Percentiles rank a stretch among this genome's conserved stretches.
These are phyloP conservation scores for Globisporangium lucens DNA, from an alignment of 352 stramenopile species.

Conservation along the genomic window DNA sequence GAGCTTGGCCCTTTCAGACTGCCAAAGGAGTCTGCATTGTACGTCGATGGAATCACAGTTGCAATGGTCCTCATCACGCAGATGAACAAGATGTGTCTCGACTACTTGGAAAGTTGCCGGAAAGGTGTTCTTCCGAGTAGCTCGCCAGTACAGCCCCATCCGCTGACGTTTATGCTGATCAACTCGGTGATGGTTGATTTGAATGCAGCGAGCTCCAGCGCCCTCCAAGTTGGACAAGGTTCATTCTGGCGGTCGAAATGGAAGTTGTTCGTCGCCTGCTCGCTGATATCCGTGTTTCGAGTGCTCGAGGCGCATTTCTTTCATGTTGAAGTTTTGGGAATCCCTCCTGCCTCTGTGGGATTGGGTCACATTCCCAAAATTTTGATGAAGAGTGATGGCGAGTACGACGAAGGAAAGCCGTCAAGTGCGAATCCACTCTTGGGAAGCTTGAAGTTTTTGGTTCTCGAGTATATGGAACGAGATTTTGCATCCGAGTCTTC, in stretches of 20 bases:
- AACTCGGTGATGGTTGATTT: conserved; percentile 78
- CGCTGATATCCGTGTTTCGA: conserved; percentile 60
- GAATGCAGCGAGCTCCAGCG: conserved; percentile 16
- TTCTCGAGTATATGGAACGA: conserved; percentile 47
- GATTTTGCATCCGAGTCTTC: conserved; percentile 16
- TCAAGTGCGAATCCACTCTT: conserved; percentile 57
- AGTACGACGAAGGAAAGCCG: conserved; percentile 17
- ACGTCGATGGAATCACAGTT: conserved; percentile 52
- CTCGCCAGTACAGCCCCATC: conserved; percentile 71
- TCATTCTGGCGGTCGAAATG: conserved; percentile 39
- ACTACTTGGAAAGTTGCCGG: conserved; percentile 72
- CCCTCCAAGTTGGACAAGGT: conserved; percentile 21
- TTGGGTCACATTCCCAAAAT: conserved; percentile 58
- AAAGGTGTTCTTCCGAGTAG: conserved; percentile 61
- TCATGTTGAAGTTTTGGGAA: conserved; percentile 76
- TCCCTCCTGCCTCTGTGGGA: conserved; percentile 78
- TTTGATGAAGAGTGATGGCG: conserved; percentile 6
- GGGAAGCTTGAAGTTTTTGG: conserved; percentile 63
- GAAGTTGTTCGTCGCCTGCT: conserved; percentile 61
- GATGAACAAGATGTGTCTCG: conserved; percentile 64
- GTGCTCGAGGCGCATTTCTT: conserved; percentile 83
- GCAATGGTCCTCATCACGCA: conserved; percentile 55
- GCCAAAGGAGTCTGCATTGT: conserved; percentile 23
- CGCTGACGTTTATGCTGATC: conserved; percentile 86
- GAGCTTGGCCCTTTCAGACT: conserved; percentile 65